Evolutionary conservation across 164 flowering plant genomes (phyloP), one percentile per base, ranked within the genome.

Genomic region (Chimonanthus praecox): DNA sequence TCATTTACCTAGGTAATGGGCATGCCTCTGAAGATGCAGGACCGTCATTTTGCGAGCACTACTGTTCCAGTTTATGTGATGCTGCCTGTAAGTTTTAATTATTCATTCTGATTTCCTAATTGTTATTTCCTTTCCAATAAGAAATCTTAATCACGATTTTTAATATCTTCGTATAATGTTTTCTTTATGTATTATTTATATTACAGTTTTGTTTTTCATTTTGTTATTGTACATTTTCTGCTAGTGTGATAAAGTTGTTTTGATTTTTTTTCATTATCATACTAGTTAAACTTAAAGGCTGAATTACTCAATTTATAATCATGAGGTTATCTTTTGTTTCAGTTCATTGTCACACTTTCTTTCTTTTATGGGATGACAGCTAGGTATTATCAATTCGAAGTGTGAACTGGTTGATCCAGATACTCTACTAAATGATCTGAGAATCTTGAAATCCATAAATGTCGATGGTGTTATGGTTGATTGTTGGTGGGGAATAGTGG

Each of bases 401-500:
- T 88, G 94, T 75, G 94, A 91, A 76, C 83, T 94, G 71, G 88
- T 87, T 73, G 98, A 92, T 84, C 90, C 92, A 18, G 97, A 92
- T 82, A 89, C 89, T 69, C 74, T 94, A 54, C 78, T 82, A 43
- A 85, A 90, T 80, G 96, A 92, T 78, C 82, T 94, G 46, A 87
- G 87, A 80, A 71, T 83, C 43, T 83, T 94, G 82, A 92, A 94
- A 77, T 86, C 93, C 51, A 70, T 83, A 49, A 89, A 89, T 73
- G 85, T 94, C 62, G 98, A 94, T 80, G 96, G 96, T 45, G 87
- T 92, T 60, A 87, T 86, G 93, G 87, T 92, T 71, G 92, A 94
- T 78, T 89, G 92, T 73, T 94, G 98, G 97, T 94, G 98, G 98
- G 98, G 97, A 62, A 85, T 92, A 64, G 97, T 92, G 16, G 97